Conservation (phyloP, 2,329 filamentous ascomycete genomes). For the Verticillium longisporum region DNA sequence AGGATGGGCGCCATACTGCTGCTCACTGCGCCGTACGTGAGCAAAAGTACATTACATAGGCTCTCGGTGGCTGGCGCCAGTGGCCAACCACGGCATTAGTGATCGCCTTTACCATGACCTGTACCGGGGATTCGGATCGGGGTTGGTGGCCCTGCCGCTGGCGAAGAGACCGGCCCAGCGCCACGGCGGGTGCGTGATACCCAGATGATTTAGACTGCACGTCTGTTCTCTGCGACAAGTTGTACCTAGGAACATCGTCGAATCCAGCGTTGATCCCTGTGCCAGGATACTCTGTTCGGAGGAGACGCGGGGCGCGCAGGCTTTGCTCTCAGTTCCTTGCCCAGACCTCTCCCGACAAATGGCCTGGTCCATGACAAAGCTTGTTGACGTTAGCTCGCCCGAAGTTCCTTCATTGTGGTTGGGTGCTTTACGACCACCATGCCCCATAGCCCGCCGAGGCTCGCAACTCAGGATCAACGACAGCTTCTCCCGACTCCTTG, state of each 20-base stretch:
- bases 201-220: no score
- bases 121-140: no score
- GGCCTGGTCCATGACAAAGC: neutral
- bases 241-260: neutral
- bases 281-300: neutral
- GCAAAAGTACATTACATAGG: no score
- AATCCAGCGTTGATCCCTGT: neutral
- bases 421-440: conserved; percentile 29
- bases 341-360: neutral
- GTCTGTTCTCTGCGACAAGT: no score
- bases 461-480: neutral
- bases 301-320: neutral
- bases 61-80: no score
- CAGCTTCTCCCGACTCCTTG: neutral
- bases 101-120: no score
- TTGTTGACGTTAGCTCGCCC: neutral
- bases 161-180: no score
- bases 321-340: neutral
- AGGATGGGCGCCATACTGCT: neutral
- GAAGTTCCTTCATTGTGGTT: conserved; percentile 23
- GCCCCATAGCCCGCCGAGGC: neutral
- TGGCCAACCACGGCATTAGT: no score
- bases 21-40: neutral
- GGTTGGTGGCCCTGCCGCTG: no score
- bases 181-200: no score